phyloP scores from a whole-genome alignment of 164 flowering plant genomes.

The Chimonanthus praecox region DNA sequence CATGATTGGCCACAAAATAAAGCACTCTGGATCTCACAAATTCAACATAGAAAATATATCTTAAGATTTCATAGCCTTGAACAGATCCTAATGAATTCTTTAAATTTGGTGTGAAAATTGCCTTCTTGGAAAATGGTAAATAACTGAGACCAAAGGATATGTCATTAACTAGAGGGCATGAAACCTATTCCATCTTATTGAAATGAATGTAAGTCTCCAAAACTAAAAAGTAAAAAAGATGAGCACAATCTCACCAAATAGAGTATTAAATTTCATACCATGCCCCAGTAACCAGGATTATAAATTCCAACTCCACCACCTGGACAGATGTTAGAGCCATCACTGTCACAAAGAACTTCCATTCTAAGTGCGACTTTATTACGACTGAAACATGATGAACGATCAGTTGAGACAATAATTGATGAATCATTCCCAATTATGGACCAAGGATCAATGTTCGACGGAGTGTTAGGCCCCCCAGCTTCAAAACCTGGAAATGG shows the following conservation, averaged over 20 bases:
- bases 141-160: background rate
- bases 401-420: constrained; percentile 65
- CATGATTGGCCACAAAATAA: no score
- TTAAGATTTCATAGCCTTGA: background rate
- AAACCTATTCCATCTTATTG: background rate
- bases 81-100: background rate
- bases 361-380: constrained; percentile 74
- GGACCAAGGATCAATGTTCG: constrained; percentile 93
- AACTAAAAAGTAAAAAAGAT: background rate
- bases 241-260: background rate
- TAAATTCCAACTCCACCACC: constrained; percentile 85
- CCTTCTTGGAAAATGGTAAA: background rate
- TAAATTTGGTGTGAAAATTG: background rate
- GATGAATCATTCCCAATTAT: constrained; percentile 66
- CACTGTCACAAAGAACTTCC: constrained; percentile 73
- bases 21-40: background rate
- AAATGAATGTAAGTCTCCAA: background rate
- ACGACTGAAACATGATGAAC: constrained; percentile 70
- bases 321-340: constrained; percentile 55
- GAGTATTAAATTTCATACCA: constrained; percentile 48
- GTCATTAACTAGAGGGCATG: background rate
- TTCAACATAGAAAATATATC: background rate
- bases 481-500: constrained; percentile 84
- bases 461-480: constrained; percentile 78
- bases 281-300: constrained; percentile 99